phyloP scores from a whole-genome alignment of 495 filamentous ascomycete genomes.

The Aspergillus sclerotioniger region DNA sequence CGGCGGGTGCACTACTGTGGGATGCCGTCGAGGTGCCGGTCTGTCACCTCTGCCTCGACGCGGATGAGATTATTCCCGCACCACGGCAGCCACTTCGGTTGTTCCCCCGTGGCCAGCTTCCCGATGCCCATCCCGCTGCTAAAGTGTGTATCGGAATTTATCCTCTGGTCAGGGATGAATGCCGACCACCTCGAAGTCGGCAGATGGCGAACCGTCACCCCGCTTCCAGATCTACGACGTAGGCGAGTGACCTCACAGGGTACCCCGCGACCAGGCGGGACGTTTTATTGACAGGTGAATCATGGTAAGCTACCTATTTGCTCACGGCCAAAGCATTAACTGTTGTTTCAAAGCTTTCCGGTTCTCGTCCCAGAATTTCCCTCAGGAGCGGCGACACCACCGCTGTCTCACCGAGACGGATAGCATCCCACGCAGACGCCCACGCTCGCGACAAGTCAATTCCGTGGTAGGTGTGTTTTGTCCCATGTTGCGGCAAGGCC shows the following conservation, averaged over 20 bases:
- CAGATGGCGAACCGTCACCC: neutral
- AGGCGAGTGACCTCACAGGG: neutral
- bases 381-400: constrained; percentile 33
- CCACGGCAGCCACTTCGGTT: neutral
- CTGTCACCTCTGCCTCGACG: neutral
- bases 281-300: neutral
- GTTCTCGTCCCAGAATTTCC: constrained; percentile 35
- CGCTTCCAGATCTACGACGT: neutral
- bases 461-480: constrained; percentile 22
- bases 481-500: constrained; percentile 15
- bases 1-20: constrained; percentile 13
- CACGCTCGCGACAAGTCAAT: constrained; percentile 26
- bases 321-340: constrained; percentile 12
- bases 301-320: neutral
- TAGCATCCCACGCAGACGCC: constrained; percentile 44
- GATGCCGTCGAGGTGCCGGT: constrained; percentile 8
- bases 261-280: neutral
- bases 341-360: constrained; percentile 33
- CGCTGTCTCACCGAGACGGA: constrained; percentile 39
- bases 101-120: neutral
- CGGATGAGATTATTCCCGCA: constrained; percentile 11
- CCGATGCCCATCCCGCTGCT: neutral
- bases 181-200: neutral
- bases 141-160: constrained; percentile 4
- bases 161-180: neutral